Conservation (phyloP, 768 basidiomycete species). For the Sutorius australiensis region DNA sequence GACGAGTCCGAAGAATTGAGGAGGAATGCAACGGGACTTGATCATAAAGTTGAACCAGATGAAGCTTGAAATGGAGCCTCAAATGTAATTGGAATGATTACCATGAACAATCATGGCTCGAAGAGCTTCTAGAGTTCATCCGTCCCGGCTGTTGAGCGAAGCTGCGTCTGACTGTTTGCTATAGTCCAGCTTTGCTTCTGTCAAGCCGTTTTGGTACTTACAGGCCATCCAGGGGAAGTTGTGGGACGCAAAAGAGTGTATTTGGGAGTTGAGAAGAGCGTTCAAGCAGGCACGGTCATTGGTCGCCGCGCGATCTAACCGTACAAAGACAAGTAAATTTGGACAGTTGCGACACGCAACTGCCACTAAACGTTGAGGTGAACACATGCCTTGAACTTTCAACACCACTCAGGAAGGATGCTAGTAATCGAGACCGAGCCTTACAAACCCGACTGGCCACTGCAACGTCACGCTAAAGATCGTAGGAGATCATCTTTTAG, state of each 20-base stretch:
- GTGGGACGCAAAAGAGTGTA: no score
- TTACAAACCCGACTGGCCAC: not conserved
- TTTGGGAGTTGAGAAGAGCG: no score
- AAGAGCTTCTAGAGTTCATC: not conserved
- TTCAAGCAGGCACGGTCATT: no score
- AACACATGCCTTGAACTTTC: not conserved
- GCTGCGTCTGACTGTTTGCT: not conserved
- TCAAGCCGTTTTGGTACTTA: no score
- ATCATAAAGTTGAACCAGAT: conserved; percentile 20
- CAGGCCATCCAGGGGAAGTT: no score
- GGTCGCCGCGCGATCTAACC: no score
- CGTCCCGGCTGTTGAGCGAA: not conserved
- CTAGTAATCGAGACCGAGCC: not conserved
- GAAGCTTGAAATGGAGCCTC: conserved; percentile 9
- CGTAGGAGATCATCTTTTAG: not conserved
- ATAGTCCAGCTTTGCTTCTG: no score
- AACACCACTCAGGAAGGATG: not conserved
- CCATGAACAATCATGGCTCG: not conserved
- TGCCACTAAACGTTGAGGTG: not conserved
- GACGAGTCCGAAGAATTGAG: conserved; percentile 43
- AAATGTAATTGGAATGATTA: conserved; percentile 1
- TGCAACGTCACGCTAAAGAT: not conserved
- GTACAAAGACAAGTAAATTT: not conserved
- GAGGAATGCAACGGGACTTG: conserved; percentile 38
- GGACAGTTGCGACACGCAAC: not conserved